Evolutionary conservation across 495 filamentous ascomycete species (phyloP).

Genomic region (Bombardia bombarda): DNA sequence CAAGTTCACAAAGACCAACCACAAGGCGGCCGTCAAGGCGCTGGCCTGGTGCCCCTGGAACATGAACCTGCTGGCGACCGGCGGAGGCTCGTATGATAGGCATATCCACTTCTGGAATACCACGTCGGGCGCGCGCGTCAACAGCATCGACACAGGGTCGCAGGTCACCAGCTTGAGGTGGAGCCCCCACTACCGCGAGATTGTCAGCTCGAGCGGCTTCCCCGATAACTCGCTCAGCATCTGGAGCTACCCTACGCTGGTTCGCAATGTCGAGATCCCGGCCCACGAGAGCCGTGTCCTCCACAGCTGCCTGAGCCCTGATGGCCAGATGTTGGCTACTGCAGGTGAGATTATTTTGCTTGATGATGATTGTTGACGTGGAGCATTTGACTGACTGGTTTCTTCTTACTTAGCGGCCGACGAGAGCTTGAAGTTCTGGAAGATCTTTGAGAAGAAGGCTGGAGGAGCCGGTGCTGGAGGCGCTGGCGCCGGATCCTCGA

Average conservation of each 20-base stretch:
- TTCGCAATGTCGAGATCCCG: constrained; percentile 96
- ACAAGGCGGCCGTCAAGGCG: constrained; percentile 96
- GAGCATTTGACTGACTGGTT: no score
- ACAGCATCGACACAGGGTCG: constrained; percentile 96
- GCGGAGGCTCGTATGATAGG: constrained; percentile 90
- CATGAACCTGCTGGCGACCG: constrained; percentile 89
- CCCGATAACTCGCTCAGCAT: constrained; percentile 98
- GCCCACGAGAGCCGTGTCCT: constrained; percentile 97
- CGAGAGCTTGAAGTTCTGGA: constrained; percentile 99
- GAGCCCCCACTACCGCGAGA: constrained; percentile 95
- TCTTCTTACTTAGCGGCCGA: constrained; percentile 57
- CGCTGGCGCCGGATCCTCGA: constrained; percentile 46
- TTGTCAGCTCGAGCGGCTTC: constrained; percentile 93
- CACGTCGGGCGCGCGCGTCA: constrained; percentile 91
- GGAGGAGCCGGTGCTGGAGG: constrained; percentile 58
- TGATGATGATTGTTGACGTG: no score
- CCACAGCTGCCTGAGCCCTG: constrained; percentile 89
- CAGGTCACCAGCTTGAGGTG: constrained; percentile 94
- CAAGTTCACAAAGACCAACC: constrained; percentile 99
- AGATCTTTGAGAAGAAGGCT: constrained; percentile 96
- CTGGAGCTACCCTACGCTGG: constrained; percentile 95
- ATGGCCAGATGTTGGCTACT: constrained; percentile 94
- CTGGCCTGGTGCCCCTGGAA: constrained; percentile 99
- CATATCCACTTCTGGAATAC: constrained; percentile 99
- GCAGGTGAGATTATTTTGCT: constrained; percentile 45